phyloP scores from a whole-genome alignment of 1,284 basidiomycete species.

The Ustilago trichophora region DNA sequence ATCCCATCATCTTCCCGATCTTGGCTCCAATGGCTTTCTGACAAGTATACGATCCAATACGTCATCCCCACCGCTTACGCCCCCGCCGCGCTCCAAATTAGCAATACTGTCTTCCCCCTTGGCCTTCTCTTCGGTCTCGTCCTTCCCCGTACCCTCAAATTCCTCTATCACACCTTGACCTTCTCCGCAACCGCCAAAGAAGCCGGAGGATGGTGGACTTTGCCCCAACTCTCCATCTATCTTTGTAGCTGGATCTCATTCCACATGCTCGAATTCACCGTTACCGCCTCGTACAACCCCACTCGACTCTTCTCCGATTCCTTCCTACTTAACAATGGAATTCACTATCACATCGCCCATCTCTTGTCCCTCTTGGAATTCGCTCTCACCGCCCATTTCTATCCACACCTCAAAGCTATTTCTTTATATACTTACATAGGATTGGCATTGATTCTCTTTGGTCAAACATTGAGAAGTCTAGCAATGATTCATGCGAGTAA shows the following conservation, averaged over 20 bases:
- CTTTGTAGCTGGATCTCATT: constrained; percentile 70
- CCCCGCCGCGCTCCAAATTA: constrained; percentile 37
- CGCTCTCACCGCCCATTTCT: constrained; percentile 68
- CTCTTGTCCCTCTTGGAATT: constrained; percentile 82
- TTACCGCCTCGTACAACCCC: constrained; percentile 93
- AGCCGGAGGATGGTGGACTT: constrained; percentile 19
- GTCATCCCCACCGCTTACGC: constrained; percentile 49
- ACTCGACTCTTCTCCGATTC: constrained; percentile 92
- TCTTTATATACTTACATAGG: constrained; percentile 67
- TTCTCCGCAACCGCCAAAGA: background rate
- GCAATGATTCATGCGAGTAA: constrained; percentile 95
- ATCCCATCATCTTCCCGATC: background rate
- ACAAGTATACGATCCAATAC: constrained; percentile 37
- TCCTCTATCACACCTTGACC: background rate
- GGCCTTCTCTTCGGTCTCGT: constrained; percentile 47
- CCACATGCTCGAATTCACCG: constrained; percentile 92
- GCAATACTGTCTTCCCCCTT: constrained; percentile 46
- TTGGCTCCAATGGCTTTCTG: constrained; percentile 14
- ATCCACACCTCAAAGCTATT: constrained; percentile 6
- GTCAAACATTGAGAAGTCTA: constrained; percentile 81
- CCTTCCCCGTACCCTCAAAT: constrained; percentile 18
- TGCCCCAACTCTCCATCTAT: constrained; percentile 47
- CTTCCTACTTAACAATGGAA: constrained; percentile 90
- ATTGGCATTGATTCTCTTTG: constrained; percentile 73
- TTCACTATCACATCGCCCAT: constrained; percentile 86